phyloP scores from a whole-genome alignment of 2,329 filamentous ascomycete species.

The Aspergillus texensis region DNA sequence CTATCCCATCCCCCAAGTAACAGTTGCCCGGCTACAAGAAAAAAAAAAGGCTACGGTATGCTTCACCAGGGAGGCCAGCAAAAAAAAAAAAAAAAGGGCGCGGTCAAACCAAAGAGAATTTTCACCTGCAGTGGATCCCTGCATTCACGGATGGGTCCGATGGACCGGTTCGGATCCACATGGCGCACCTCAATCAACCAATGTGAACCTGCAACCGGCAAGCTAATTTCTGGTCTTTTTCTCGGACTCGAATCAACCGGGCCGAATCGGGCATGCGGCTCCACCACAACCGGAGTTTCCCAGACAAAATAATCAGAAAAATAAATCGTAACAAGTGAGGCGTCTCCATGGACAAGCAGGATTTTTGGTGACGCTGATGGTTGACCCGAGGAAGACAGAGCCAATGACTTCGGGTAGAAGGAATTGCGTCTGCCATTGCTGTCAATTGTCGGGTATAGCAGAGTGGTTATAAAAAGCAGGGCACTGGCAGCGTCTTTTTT shows the following conservation, averaged over 20 bases:
- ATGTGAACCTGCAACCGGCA: not conserved
- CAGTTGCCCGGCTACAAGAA: not conserved
- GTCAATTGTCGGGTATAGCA: not conserved
- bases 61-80: not conserved
- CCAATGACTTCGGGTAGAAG: conserved; percentile 16
- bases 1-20: not conserved
- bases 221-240: conserved; percentile 18
- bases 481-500: not conserved
- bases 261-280: conserved; percentile 31
- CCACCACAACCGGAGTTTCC: conserved; percentile 23
- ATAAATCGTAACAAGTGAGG: too few species aligned
- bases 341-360: too few species aligned
- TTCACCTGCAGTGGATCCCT: conserved; percentile 13
- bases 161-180: conserved; percentile 22
- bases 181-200: conserved; percentile 8
- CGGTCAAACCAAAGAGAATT: conserved; percentile 11
- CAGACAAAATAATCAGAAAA: conserved; percentile 1
- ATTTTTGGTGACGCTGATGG: not conserved
- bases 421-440: conserved; percentile 8
- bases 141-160: conserved; percentile 21
- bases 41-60: not conserved
- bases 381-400: not conserved
- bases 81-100: not conserved
- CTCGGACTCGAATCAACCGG: conserved; percentile 27
- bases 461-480: not conserved